phyloP scores from a whole-genome alignment of 139 green algal species.

The Micromonas pusilla region DNA sequence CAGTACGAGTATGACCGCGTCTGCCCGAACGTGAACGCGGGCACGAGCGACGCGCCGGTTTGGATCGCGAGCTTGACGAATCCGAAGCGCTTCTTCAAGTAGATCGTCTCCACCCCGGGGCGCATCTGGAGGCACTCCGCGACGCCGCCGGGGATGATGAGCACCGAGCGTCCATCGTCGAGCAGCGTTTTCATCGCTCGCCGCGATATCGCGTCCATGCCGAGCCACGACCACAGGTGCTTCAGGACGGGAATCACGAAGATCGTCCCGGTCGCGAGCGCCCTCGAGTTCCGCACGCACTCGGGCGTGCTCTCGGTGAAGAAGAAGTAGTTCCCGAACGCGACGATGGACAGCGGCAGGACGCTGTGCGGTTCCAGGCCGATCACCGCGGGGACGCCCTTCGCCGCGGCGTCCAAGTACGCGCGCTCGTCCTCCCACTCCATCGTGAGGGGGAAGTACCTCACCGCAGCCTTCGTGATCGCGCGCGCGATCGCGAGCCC shows the following conservation, averaged over 20 bases:
- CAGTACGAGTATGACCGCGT: constrained; percentile 48
- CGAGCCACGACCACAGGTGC: constrained; percentile 68
- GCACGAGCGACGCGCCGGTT: constrained; percentile 57
- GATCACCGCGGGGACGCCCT: constrained; percentile 15
- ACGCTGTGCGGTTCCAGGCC: constrained; percentile 35
- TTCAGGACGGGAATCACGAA: constrained; percentile 54
- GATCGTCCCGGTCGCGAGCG: constrained; percentile 12
- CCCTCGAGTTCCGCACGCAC: background rate
- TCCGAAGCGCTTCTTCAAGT: constrained; percentile 52
- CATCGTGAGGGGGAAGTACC: background rate
- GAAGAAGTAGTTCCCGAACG: constrained; percentile 19
- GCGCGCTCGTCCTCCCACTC: background rate
- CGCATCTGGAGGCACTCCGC: constrained; percentile 70
- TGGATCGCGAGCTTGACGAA: constrained; percentile 72
- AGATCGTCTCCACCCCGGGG: constrained; percentile 54
- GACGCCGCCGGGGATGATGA: constrained; percentile 60
- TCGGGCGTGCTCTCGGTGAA: background rate
- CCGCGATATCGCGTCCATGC: constrained; percentile 42
- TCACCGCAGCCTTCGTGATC: background rate
- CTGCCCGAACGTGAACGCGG: constrained; percentile 84
- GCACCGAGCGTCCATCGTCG: constrained; percentile 28
- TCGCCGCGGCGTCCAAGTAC: background rate
- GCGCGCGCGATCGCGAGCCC: background rate
- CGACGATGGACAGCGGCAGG: constrained; percentile 25
- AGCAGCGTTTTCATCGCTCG: constrained; percentile 42